Evolutionary conservation across 1,139 yeast species (phyloP).

Genomic region (Yamadazyma atlantica): DNA sequence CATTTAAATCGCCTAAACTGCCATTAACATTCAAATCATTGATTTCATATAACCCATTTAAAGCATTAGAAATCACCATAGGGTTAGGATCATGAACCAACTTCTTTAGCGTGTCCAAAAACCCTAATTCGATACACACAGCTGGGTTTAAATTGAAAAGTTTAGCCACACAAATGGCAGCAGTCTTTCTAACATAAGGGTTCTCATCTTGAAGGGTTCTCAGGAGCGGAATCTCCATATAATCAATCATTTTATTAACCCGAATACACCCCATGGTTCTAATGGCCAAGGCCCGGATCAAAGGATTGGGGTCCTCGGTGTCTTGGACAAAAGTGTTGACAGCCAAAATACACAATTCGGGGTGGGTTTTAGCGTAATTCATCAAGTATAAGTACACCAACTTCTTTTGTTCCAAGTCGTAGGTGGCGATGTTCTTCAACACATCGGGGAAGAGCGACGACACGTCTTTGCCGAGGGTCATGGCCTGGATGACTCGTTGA

Average conservation of each 20-base stretch:
- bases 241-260: conserved; percentile 92
- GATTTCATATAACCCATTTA: conserved; percentile 82
- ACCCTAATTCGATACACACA: conserved; percentile 85
- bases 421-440: conserved; percentile 93
- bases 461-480: conserved; percentile 99
- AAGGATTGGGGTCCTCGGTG: conserved; percentile 95
- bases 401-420: conserved; percentile 94
- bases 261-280: conserved; percentile 98
- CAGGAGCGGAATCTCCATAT: conserved; percentile 85
- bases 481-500: conserved; percentile 94
- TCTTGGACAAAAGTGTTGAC: conserved; percentile 97
- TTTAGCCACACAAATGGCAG: conserved; percentile 96
- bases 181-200: conserved; percentile 97
- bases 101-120: conserved; percentile 65
- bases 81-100: conserved; percentile 87
- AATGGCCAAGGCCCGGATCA: conserved; percentile 93
- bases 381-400: conserved; percentile 90
- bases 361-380: conserved; percentile 97
- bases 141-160: conserved; percentile 82
- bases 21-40: conserved; percentile 61
- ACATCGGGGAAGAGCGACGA: conserved; percentile 95
- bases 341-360: conserved; percentile 92
- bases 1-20: conserved; percentile 24
- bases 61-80: conserved; percentile 95
- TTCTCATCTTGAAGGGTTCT: conserved; percentile 87